These are phyloP conservation scores for Chalara sp. DNA, from an alignment of 2,329 filamentous ascomycete genomes.

Conservation along the genomic window DNA sequence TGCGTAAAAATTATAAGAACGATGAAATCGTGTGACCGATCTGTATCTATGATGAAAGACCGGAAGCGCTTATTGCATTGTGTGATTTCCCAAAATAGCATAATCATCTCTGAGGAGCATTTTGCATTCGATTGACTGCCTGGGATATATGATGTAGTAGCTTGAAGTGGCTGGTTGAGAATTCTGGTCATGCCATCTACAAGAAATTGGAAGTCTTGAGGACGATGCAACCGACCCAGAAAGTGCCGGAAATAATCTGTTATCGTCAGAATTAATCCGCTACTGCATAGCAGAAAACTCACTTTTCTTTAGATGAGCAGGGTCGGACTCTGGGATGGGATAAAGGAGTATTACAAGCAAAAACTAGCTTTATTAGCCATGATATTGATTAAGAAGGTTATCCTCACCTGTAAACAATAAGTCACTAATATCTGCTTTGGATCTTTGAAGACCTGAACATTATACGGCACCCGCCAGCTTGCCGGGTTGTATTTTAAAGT, in stretches of 20 bases:
- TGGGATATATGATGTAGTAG: conserved; percentile 81
- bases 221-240: conserved; percentile 69
- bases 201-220: conserved; percentile 96
- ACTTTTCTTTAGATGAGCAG: conserved; percentile 62
- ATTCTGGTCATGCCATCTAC: conserved; percentile 92
- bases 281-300: conserved; percentile 1
- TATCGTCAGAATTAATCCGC: conserved; percentile 5
- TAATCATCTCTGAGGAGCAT: conserved; percentile 91
- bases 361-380: conserved; percentile 41
- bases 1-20: conserved; percentile 83
- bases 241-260: conserved; percentile 82
- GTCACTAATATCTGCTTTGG: conserved; percentile 85
- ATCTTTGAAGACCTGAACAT: conserved; percentile 86
- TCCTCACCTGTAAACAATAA: conserved; percentile 61
- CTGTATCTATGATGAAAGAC: conserved; percentile 94
- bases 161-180: conserved; percentile 85
- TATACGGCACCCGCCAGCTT: conserved; percentile 89
- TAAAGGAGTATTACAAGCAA: conserved; percentile 82
- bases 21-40: conserved; percentile 86
- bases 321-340: conserved; percentile 72
- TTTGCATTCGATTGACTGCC: conserved; percentile 71
- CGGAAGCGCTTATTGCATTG: conserved; percentile 98
- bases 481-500: conserved; percentile 94
- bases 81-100: conserved; percentile 94
- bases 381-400: background rate